These are phyloP conservation scores for Prunus mongolica DNA, from an alignment of 306 rosid species.

Conservation along the genomic window DNA sequence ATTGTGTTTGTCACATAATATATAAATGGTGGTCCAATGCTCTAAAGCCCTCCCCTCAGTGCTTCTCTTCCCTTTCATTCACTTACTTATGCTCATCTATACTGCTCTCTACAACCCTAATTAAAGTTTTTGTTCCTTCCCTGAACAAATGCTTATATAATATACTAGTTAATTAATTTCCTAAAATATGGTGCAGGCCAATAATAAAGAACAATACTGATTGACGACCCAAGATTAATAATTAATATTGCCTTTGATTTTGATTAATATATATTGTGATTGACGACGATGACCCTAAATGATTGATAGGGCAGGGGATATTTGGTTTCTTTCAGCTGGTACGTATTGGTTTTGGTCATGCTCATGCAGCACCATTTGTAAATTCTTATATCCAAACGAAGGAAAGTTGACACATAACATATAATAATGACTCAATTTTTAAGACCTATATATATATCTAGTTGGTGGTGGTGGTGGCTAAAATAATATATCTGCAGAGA, in stretches of 20 bases:
- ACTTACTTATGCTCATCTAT: slow-evolving; percentile 13
- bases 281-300: background rate
- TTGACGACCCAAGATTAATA: background rate
- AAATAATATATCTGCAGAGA: background rate
- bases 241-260: background rate
- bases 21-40: slow-evolving; percentile 32
- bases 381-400: background rate
- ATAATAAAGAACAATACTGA: background rate
- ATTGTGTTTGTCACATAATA: background rate
- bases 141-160: background rate
- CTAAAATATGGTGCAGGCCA: background rate
- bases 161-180: background rate
- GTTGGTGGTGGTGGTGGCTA: too few species aligned
- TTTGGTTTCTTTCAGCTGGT: background rate
- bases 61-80: slow-evolving; percentile 30
- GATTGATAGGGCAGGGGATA: slow-evolving; percentile 6
- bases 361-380: background rate
- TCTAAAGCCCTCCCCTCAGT: slow-evolving; percentile 3
- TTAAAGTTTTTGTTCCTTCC: slow-evolving; percentile 23
- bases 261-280: background rate
- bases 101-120: slow-evolving; percentile 29
- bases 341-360: background rate
- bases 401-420: background rate
- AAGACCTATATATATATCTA: too few species aligned
- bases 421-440: too few species aligned